Evolutionary conservation across 2,329 filamentous ascomycete species (phyloP), one percentile per base, ranked within the genome.

Genomic region (Zasmidium cellare): DNA sequence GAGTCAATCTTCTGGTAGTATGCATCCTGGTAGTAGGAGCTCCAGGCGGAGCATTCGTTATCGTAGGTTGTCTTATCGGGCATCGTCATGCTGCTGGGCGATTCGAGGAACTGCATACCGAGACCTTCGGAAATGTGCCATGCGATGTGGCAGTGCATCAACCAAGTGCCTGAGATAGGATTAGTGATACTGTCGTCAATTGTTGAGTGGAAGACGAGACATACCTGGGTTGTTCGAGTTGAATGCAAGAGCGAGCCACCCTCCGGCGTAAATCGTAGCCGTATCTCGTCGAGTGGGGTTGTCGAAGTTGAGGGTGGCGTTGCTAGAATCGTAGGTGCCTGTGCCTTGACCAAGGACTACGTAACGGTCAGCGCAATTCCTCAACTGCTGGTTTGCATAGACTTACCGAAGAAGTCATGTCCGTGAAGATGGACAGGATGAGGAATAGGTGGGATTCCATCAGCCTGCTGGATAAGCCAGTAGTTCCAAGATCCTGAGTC

Each of bases 181-280:
- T 51, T 23, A 51, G 49, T 9, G 48, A 19, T 51, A 7, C 19
- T 20, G 25, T 6, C 3, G 19, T 14, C 28, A 23, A 25, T 2
- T 35, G 24, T 31, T 14, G 18, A 11, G 25, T 28, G 25, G 6
- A 28, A 28, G 25, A n/a, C n/a, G n/a, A 5, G 41, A 28, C 25
- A 11, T 51, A 44, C 81, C 81, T 0, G 80, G 81, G 65, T 83
- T 83, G 66, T 84, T 77, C 1, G 78, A 74, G 56, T 75, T 62
- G 62, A 81, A 83, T 0, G 75, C 80, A 7, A 83, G 68, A 3
- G 77, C 77, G 9, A 83, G 64, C 64, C 79, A 78, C 0, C 80
- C 81, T 9, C 68, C 67, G 1, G 67, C 65, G 0, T 76, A 75
- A 0, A 82, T 64, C 58, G 78, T 73, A 3, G 77, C 76, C 0